Evolutionary conservation across 441 rosid genomes (phyloP).

Genomic region (Hura crepitans): DNA sequence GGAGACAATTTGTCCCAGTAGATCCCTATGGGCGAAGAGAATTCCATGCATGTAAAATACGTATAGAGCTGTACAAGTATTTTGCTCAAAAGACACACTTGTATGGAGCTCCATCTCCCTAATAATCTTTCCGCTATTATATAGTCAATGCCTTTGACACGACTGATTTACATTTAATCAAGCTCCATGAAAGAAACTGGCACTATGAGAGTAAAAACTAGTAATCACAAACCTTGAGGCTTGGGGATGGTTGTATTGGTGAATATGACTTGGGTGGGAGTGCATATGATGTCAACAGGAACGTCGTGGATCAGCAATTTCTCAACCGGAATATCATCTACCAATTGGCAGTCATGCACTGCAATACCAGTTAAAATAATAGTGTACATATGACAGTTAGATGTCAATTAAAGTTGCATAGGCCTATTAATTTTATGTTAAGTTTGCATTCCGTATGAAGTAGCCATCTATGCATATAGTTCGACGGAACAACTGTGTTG

Average conservation of each 20-base stretch:
- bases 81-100: no score
- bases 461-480: background rate
- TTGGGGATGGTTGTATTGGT: constrained; percentile 51
- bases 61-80: no score
- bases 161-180: background rate
- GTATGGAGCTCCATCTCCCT: no score
- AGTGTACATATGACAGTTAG: no score
- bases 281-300: constrained; percentile 86
- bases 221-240: constrained; percentile 60
- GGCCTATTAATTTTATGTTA: background rate
- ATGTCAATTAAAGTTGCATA: background rate
- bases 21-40: constrained; percentile 42
- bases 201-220: background rate
- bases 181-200: background rate
- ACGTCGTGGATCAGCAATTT: constrained; percentile 81
- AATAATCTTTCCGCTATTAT: no score
- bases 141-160: background rate
- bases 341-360: constrained; percentile 87
- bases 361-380: constrained; percentile 16
- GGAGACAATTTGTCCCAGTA: constrained; percentile 86
- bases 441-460: background rate
- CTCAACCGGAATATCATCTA: constrained; percentile 74
- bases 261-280: constrained; percentile 54
- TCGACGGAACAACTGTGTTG: no score
- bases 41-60: background rate